A percentile compares a stretch with the other conserved stretches of the same genome.
Evolutionary conservation across 352 stramenopile species (phyloP).

Genomic region (Phytophthora uliginosa): DNA sequence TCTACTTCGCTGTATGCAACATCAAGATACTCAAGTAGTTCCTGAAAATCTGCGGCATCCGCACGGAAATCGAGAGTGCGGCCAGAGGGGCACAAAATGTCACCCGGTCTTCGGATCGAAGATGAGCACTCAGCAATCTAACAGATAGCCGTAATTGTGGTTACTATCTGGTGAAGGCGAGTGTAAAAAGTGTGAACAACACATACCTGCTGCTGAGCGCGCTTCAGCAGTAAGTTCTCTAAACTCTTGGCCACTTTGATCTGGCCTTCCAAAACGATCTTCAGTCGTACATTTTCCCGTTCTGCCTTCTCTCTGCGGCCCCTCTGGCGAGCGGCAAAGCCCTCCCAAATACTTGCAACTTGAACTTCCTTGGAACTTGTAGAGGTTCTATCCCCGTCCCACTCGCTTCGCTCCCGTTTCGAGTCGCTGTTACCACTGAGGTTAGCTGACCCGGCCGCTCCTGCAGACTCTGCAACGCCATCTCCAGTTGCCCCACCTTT

Average conservation of each 20-base stretch:
- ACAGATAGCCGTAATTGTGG: background rate
- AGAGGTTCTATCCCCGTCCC: background rate
- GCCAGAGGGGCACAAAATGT: conserved; percentile 2
- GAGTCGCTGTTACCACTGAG: background rate
- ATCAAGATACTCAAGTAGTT: conserved; percentile 22
- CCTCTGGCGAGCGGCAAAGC: conserved; percentile 26
- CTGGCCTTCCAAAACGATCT: conserved; percentile 44
- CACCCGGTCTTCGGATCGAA: conserved; percentile 10
- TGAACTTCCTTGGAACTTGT: conserved; percentile 9
- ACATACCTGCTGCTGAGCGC: conserved; percentile 26
- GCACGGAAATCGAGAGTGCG: conserved; percentile 21
- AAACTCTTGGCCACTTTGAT: conserved; percentile 57
- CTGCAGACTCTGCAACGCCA: conserved; percentile 13
- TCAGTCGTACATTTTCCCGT: conserved; percentile 43
- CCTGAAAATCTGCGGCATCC: conserved; percentile 26
- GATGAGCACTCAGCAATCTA: conserved; percentile 18
- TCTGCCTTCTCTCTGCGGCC: conserved; percentile 24
- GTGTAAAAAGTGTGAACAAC: background rate
- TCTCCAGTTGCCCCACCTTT: conserved; percentile 28
- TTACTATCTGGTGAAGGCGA: background rate
- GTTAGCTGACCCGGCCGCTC: background rate
- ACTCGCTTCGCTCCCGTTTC: background rate
- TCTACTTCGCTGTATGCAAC: conserved; percentile 12
- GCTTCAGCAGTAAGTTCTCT: conserved; percentile 47
- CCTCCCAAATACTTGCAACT: conserved; percentile 28